Evolutionary conservation across 768 basidiomycete species (phyloP).

Genomic region (Lactarius akahatsu): DNA sequence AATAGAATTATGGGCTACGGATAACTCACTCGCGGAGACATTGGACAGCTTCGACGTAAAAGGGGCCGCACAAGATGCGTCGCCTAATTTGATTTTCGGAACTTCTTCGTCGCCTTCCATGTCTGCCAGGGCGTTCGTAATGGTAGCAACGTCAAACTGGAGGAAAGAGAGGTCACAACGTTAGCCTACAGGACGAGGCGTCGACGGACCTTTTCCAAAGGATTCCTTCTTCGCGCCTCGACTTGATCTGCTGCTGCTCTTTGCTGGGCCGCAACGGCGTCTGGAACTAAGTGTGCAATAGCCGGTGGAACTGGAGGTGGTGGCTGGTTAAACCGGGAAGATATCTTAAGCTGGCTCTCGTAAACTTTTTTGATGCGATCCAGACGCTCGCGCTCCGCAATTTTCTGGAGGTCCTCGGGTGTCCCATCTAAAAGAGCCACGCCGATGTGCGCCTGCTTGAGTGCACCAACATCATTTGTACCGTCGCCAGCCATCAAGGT

Average conservation of each 20-base stretch:
- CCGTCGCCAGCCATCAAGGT: conserved; percentile 99
- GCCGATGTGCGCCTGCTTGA: conserved; percentile 97
- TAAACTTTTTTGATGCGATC: conserved; percentile 97
- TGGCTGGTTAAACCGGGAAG: conserved; percentile 84
- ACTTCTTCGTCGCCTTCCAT: conserved; percentile 95
- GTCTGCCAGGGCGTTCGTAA: conserved; percentile 83
- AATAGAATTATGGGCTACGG: background rate
- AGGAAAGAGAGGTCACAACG: conserved; percentile 21
- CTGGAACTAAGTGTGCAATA: conserved; percentile 85
- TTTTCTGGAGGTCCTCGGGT: conserved; percentile 86
- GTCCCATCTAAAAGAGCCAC: conserved; percentile 92
- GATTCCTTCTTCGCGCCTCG: conserved; percentile 73
- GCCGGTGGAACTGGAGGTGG: conserved; percentile 91
- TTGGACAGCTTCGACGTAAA: conserved; percentile 99
- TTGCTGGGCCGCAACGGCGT: conserved; percentile 88
- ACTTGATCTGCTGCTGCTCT: conserved; percentile 66
- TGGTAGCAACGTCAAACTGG: conserved; percentile 74
- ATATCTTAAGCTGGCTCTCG: conserved; percentile 91
- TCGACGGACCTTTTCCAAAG: conserved; percentile 78
- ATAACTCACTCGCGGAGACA: conserved; percentile 83
- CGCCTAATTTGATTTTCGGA: conserved; percentile 99
- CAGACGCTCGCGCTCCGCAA: conserved; percentile 85
- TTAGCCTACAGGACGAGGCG: conserved; percentile 1
- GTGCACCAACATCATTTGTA: conserved; percentile 97
- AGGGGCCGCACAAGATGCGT: conserved; percentile 97